Base-by-base conservation (phyloP, 2,329 filamentous ascomycete species). In the Dactylellina drechsleri region DNA sequence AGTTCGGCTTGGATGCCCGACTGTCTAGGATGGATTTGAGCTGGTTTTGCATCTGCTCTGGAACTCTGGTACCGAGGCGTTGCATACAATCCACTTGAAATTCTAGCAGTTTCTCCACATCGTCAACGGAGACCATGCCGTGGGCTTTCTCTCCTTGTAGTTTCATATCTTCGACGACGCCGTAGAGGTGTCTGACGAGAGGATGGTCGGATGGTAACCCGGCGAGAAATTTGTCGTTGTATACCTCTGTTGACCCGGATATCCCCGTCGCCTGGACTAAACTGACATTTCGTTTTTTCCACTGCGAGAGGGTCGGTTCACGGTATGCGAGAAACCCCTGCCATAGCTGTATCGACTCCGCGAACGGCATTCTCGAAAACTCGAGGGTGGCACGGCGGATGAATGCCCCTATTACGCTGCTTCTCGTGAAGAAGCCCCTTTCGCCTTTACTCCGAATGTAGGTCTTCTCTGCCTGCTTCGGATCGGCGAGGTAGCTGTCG, bases 31-130 rank as follows among this genome's bases (percentile, higher is more conserved):
- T 87, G 57, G 86, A 85, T 41, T 88, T 86, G 61, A 97, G 88
- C 76, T 90, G 88, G n/a, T 85, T 83, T 66, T 88, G 89, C 81
- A 97, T 89, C 61, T 89, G 88, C 15, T 89, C 83, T 0, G 94
- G 91, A 47, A 97, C 87, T 78, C 94, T 87, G 72, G 87, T 90
- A 8, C 94, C 94, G 77, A 91, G 87, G 80, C 88, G 91, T 81
- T 97, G 93, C 83, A 97, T 88, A 81, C 92, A 89, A 77, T 92
- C 90, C 43, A 98, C 90, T 80, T 97, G 93, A 78, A 95, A 96
- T 78, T 96, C 92, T 18, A 98, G 83, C 28, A 97, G 83, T 31
- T 87, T 87, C 80, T 96, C 92, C 6, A 95, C 85, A 80, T 96
- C 92, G 78, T 94, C 90, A 0, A 88, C 89, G 81, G 92, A 95